These are phyloP conservation scores for Leccinum ochraceum DNA, from an alignment of 768 basidiomycete genomes.

Conservation along the genomic window DNA sequence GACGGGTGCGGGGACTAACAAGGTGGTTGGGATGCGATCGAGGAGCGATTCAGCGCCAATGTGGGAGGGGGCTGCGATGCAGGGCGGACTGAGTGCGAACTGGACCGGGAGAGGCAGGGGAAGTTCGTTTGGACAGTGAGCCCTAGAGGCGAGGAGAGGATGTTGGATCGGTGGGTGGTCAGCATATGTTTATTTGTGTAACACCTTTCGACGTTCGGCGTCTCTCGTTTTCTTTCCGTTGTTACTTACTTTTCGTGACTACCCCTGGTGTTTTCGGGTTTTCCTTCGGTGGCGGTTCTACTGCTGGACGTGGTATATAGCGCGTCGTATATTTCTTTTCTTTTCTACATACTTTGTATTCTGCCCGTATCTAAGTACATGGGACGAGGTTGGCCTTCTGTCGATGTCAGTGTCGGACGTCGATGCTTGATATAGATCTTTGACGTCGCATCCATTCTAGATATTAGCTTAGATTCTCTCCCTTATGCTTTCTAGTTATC, in stretches of 20 bases:
- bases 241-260: neutral
- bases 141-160: neutral
- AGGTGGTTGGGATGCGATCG: constrained; percentile 23
- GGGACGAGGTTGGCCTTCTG: neutral
- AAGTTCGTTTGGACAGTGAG: constrained; percentile 29
- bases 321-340: neutral
- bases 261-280: neutral
- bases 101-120: constrained; percentile 31
- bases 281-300: neutral
- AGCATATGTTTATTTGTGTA: neutral
- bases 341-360: neutral
- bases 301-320: neutral
- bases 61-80: constrained; percentile 20
- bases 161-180: neutral
- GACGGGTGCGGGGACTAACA: constrained; percentile 17
- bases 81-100: constrained; percentile 30
- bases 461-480: neutral
- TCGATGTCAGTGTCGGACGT: neutral
- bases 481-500: neutral
- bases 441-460: neutral
- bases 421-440: neutral
- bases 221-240: constrained; percentile 19
- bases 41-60: constrained; percentile 29
- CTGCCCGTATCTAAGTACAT: neutral
- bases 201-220: constrained; percentile 25